Conservation (phyloP, 306 rosid genomes). For the Glycine latifolia region DNA sequence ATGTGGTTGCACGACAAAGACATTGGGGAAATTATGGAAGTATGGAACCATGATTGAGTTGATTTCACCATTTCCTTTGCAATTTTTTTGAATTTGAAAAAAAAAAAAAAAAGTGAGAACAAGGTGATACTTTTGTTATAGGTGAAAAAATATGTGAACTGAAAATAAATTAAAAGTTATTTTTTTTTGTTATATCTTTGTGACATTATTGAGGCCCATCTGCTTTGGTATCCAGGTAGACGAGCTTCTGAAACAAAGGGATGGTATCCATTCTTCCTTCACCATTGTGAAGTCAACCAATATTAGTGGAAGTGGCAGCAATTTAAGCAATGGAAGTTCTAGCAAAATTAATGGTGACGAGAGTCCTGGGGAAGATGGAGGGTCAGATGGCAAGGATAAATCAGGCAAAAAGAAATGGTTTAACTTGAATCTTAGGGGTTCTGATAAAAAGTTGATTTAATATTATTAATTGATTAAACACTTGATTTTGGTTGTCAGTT, state of each 20-base stretch:
- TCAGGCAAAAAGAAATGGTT: slow-evolving; percentile 96
- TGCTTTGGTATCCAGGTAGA: slow-evolving; percentile 72
- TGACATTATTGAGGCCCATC: background rate
- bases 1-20: background rate
- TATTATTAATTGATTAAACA: slow-evolving; percentile 1
- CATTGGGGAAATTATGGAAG: background rate
- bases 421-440: slow-evolving; percentile 76
- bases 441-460: slow-evolving; percentile 65
- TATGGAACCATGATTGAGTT: background rate
- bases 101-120: background rate
- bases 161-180: background rate
- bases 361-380: slow-evolving; percentile 84
- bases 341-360: slow-evolving; percentile 76
- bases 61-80: slow-evolving; percentile 3
- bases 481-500: slow-evolving; percentile 38
- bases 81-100: background rate
- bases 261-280: slow-evolving; percentile 81
- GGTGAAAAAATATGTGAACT: background rate
- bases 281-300: slow-evolving; percentile 54
- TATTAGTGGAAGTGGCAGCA: slow-evolving; percentile 55
- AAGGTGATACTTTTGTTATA: background rate
- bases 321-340: slow-evolving; percentile 76
- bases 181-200: background rate
- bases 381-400: slow-evolving; percentile 89
- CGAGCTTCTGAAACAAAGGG: slow-evolving; percentile 95